Conservation (phyloP, 2,329 filamentous ascomycete genomes). For the Neodidymelliopsis sp. region DNA sequence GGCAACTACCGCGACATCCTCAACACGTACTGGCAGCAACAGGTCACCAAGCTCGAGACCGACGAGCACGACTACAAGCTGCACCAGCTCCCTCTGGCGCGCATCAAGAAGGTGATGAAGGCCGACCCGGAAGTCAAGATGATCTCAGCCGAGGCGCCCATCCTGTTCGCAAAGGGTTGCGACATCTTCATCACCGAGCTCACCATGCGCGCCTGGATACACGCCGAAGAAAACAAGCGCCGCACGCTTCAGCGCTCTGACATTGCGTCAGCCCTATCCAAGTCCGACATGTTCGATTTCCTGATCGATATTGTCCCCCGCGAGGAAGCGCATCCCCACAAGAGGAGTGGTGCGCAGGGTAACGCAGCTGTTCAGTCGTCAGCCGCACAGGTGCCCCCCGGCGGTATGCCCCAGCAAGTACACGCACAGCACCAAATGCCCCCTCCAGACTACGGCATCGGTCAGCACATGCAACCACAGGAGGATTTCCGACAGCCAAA, state of each 20-base stretch:
- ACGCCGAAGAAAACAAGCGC: conserved; percentile 98
- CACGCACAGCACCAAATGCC: conserved; percentile 61
- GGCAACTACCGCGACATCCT: conserved; percentile 96
- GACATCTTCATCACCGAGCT: conserved; percentile 99
- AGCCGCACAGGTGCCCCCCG: conserved; percentile 50
- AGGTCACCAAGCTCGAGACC: conserved; percentile 91
- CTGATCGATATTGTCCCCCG: conserved; percentile 97
- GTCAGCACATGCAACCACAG: conserved; percentile 65
- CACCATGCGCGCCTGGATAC: conserved; percentile 99
- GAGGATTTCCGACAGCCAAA: conserved; percentile 78
- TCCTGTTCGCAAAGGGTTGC: conserved; percentile 96
- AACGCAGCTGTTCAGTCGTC: conserved; percentile 49
- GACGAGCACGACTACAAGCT: conserved; percentile 99
- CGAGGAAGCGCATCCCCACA: conserved; percentile 88
- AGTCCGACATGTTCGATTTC: conserved; percentile 99
- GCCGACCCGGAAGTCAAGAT: conserved; percentile 99
- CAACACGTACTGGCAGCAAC: conserved; percentile 99
- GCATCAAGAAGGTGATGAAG: conserved; percentile 99
- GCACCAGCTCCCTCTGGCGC: conserved; percentile 93
- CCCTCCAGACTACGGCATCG: conserved; percentile 64
- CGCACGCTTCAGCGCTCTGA: conserved; percentile 94
- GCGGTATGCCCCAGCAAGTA: conserved; percentile 51
- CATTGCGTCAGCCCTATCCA: conserved; percentile 92
- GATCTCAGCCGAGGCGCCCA: conserved; percentile 98
- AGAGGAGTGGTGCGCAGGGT: conserved; percentile 60